Percentiles rank a stretch among this genome's conserved stretches.
These are phyloP conservation scores for Tuber indicum DNA, from an alignment of 495 filamentous ascomycete genomes.

Conservation along the genomic window DNA sequence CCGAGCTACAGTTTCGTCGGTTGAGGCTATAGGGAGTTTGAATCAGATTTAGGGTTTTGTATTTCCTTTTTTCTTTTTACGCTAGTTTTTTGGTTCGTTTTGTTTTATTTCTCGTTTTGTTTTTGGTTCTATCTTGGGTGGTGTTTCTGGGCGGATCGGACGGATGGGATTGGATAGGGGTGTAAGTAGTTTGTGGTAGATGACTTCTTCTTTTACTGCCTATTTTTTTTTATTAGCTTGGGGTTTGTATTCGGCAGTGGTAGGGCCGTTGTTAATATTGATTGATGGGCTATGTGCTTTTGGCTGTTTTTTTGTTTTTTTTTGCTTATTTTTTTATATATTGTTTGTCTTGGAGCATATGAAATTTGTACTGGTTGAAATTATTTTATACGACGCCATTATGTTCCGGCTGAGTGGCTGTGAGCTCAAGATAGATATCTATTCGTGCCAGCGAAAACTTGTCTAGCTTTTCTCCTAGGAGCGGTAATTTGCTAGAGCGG, in stretches of 20 bases:
- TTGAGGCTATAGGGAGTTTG: conserved; percentile 29
- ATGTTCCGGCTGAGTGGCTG: neutral
- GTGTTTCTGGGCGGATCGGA: conserved; percentile 6
- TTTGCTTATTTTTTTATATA: neutral
- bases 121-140: conserved; percentile 2
- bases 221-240: neutral
- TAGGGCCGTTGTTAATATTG: neutral
- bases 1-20: conserved; percentile 14
- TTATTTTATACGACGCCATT: neutral
- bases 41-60: conserved; percentile 19
- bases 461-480: neutral
- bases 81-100: neutral
- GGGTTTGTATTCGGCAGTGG: conserved; percentile 4
- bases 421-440: neutral
- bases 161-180: conserved; percentile 9
- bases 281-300: conserved; percentile 7
- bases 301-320: neutral
- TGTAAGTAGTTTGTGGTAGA: conserved; percentile 27
- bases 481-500: neutral
- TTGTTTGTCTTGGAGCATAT: conserved; percentile 4
- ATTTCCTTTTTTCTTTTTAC: neutral
- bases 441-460: neutral
- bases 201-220: conserved; percentile 1
- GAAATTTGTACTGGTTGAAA: neutral
- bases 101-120: conserved; percentile 2